Evolutionary conservation across 2,329 filamentous ascomycete genomes (phyloP).

Genomic region (Botryotinia convoluta): DNA sequence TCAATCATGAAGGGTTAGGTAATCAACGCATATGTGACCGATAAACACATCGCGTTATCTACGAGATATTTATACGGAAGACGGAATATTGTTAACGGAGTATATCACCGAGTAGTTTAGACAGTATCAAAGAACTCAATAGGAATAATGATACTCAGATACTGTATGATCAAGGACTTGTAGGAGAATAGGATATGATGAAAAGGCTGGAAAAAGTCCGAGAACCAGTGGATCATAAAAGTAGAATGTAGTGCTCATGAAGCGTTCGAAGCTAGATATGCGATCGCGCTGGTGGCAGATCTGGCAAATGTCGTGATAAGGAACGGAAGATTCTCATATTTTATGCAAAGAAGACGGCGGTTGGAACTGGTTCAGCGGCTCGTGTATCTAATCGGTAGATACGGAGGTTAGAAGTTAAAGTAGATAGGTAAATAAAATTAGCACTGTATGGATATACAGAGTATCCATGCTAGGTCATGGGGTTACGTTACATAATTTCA

Average conservation of each 20-base stretch:
- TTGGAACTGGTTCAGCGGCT: constrained; percentile 8
- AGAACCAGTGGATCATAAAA: background rate
- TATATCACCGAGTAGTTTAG: background rate
- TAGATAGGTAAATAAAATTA: background rate
- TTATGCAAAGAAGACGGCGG: constrained; percentile 16
- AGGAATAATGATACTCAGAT: background rate
- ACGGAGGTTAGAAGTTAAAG: background rate
- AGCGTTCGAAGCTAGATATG: constrained; percentile 13
- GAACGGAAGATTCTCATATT: constrained; percentile 9
- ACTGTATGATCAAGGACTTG: background rate
- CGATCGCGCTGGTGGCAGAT: constrained; percentile 18
- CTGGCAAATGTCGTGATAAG: constrained; percentile 12
- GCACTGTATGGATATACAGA: background rate
- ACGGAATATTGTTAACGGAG: background rate
- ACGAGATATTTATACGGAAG: background rate
- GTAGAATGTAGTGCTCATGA: constrained; percentile 4
- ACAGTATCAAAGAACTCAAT: background rate
- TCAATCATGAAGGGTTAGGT: background rate
- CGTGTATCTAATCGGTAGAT: constrained; percentile 9
- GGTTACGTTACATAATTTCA: background rate
- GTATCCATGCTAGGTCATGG: background rate
- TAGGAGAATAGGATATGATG: background rate
- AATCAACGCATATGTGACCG: background rate
- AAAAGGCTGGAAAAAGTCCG: background rate
- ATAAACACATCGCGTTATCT: background rate